Percentiles rank a stretch among this genome's conserved stretches.
Conservation (phyloP, 1,284 basidiomycete genomes). For the Apiotrichum akiyoshidainum region DNA sequence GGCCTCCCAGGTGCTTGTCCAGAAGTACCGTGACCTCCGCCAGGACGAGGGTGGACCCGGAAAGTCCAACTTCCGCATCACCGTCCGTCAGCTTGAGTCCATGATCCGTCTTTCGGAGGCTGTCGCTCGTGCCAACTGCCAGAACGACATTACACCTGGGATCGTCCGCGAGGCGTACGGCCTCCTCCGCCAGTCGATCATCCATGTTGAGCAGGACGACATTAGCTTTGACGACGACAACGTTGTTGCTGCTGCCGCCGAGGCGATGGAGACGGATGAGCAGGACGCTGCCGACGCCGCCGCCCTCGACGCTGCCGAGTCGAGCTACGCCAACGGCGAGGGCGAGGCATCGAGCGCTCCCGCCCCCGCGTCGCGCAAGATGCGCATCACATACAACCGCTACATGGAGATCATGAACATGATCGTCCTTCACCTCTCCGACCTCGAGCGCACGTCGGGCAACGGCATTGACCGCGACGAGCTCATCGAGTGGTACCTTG, state of each 20-base stretch:
- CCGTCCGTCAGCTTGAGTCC: constrained; percentile 94
- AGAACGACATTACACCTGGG: constrained; percentile 82
- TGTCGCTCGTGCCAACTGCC: constrained; percentile 94
- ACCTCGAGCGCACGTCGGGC: constrained; percentile 71
- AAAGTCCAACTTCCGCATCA: constrained; percentile 92
- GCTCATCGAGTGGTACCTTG: constrained; percentile 94
- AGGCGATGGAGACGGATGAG: constrained; percentile 63
- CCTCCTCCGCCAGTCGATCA: constrained; percentile 92
- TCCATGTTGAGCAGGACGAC: constrained; percentile 98
- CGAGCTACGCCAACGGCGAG: constrained; percentile 42
- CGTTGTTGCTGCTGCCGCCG: constrained; percentile 55
- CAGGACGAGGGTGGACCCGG: constrained; percentile 90
- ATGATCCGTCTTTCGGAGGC: constrained; percentile 98
- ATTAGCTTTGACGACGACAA: constrained; percentile 96
- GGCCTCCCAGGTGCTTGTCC: constrained; percentile 87
- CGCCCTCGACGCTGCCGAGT: constrained; percentile 49
- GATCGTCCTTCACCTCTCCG: constrained; percentile 71
- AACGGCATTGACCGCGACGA: constrained; percentile 81
- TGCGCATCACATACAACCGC: constrained; percentile 89
- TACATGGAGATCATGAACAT: constrained; percentile 83
- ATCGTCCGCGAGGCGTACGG: constrained; percentile 95
- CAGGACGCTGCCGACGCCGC: constrained; percentile 61
- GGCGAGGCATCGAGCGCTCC: constrained; percentile 41
- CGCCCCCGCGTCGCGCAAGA: constrained; percentile 55
- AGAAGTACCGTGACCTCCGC: constrained; percentile 88